Evolutionary conservation across 2,329 filamentous ascomycete genomes (phyloP), one percentile per base, ranked within the genome.

Genomic region (Colletotrichum navitas): DNA sequence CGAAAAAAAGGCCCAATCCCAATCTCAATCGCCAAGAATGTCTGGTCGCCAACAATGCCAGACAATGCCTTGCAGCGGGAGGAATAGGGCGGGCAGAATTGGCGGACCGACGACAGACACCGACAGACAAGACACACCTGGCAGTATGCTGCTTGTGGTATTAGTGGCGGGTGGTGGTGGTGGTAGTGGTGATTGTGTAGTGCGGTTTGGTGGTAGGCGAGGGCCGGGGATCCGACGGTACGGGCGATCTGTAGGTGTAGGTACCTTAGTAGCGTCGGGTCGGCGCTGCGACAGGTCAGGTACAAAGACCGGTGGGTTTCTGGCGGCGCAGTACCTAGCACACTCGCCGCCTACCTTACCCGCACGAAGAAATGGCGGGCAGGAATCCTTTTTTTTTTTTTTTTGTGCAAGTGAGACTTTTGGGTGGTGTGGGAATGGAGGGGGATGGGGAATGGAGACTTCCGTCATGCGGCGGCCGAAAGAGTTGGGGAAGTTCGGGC

Each of bases 401-500:
- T n/a, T 45, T 45, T 2, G 1, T 18, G 1, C 41, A 49, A 58
- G 68, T 63, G 29, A 68, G 41, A 61, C 49, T 32, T 51, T 21
- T 45, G 45, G 60, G 60, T 32, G 47, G 61, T 63, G 61, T 43
- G 61, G 68, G 69, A 72, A 71, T 71, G 64, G 61, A 58, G 54
- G 66, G 65, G 68, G 45, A 73, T 73, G 72, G 71, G 68, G 63
- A 56, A 49, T 73, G 68, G 63, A 71, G 71, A 73, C 71, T 26
- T 68, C 71, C 71, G 68, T 73, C 67, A 71, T 71, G 71, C 67
- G 71, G 63, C 68, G 68, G 71, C 71, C 68, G 71, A 76, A 78
- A 77, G 75, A 77, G 76, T 78, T 78, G 77, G 77, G 77, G 76
- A 78, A 76, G 64, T 77, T 75, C 73, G 68, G 67, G 68, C 61